Evolutionary conservation across 2,329 filamentous ascomycete genomes (phyloP).

Genomic region (Botryotinia globosa): DNA sequence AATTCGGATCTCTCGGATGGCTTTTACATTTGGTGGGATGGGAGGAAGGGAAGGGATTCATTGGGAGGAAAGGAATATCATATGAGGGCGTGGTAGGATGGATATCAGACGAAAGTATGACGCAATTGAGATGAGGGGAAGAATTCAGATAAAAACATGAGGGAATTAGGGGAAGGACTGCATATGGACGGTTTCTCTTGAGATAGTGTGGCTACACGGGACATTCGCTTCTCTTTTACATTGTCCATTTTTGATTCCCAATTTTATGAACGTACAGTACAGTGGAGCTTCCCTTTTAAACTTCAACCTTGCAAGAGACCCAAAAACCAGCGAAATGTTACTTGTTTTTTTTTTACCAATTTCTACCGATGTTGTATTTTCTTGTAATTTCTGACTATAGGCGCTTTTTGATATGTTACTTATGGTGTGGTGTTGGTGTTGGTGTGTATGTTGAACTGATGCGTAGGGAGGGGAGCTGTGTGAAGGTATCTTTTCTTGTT

Average conservation of each 20-base stretch:
- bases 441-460: not conserved
- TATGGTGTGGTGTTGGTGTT: not conserved
- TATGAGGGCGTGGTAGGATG: not conserved
- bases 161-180: constrained; percentile 6
- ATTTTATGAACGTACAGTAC: constrained; percentile 17
- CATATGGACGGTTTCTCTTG: constrained; percentile 17
- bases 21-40: constrained; percentile 20
- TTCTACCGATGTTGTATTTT: not conserved
- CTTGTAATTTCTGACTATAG: not conserved
- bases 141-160: constrained; percentile 3
- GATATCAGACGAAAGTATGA: constrained; percentile 10
- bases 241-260: constrained; percentile 15
- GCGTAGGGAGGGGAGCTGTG: not conserved
- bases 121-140: constrained; percentile 8
- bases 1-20: constrained; percentile 7
- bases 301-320: constrained; percentile 18
- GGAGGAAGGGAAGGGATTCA: constrained; percentile 11
- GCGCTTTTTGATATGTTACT: constrained; percentile 2
- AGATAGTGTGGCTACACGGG: constrained; percentile 15
- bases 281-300: constrained; percentile 9
- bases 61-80: constrained; percentile 9
- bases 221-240: constrained; percentile 17
- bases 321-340: constrained; percentile 8
- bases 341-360: not conserved
- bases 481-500: not conserved